These are phyloP conservation scores for Wickerhamiella occidentalis DNA, from an alignment of 805 yeast species.

Conservation along the genomic window DNA sequence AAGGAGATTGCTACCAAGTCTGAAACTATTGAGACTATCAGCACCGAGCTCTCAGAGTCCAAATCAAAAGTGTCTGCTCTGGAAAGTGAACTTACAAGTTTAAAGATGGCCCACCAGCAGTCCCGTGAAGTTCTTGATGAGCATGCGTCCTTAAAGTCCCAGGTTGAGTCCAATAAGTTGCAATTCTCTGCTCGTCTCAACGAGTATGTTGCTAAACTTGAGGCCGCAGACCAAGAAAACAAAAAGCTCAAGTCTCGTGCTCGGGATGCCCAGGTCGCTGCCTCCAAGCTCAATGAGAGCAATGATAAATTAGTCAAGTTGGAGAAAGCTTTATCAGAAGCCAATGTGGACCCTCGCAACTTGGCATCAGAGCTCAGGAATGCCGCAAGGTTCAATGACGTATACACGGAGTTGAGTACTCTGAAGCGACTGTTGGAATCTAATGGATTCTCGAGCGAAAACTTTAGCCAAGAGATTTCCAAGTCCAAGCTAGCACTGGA, in stretches of 20 bases:
- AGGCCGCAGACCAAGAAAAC: slow-evolving; percentile 7
- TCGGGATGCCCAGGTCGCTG: background rate
- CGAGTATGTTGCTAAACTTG: slow-evolving; percentile 6
- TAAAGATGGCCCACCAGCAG: background rate
- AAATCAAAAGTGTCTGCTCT: background rate
- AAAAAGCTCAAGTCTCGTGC: slow-evolving; percentile 9
- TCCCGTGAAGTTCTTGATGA: background rate
- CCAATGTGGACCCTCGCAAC: background rate
- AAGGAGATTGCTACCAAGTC: background rate
- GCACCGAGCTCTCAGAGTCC: slow-evolving; percentile 1
- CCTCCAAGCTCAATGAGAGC: slow-evolving; percentile 1
- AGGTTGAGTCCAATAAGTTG: background rate
- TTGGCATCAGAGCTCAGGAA: background rate
- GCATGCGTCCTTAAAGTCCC: background rate
- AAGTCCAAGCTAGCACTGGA: background rate
- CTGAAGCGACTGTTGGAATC: background rate
- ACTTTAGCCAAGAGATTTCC: background rate
- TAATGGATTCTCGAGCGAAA: background rate
- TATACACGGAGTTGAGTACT: background rate
- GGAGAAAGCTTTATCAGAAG: background rate
- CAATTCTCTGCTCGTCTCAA: background rate
- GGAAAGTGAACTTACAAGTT: background rate
- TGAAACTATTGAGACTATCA: background rate
- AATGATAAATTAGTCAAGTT: slow-evolving; percentile 10
- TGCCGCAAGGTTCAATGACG: background rate